Base-by-base conservation (phyloP, 768 basidiomycete species). In the Suillus discolor region DNA sequence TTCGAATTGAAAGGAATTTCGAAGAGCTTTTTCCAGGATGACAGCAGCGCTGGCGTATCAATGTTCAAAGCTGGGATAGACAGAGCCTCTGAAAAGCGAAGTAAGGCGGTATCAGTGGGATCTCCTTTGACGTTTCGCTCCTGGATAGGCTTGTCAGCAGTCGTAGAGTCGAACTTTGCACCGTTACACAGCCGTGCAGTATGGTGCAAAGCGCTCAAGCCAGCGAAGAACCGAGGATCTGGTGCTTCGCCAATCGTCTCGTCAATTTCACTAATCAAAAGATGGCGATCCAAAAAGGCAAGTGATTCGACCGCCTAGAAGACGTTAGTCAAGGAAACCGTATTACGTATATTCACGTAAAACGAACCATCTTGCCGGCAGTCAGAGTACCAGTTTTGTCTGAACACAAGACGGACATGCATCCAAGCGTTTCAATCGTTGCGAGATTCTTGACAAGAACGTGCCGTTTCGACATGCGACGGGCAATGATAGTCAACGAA, bases 381-480 rank as follows among this genome's bases (percentile, higher is more conserved):
- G 83, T 86, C 41, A 86, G 72, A 13, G 83, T 85, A n/a, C 84
- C 83, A 1, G 82, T 82, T 65, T 87, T 87, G 74, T 87, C 87
- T 6, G 83, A 83, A 70, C 84, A 84, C 25, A 87, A 64, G 42
- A 85, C 81, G 20, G 82, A 81, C 66, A 87, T 84, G 23, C 79
- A 77, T 0, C 85, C 85, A 3, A 87, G 78, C 0, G 84, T 84
- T 67, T 87, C 85, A 61, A 87, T 83, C 1, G 82, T 86, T 44
- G 82, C 81, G 65, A 87, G 75, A 57, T 80, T 82, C 69, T 85
- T 85, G 65, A 84, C 84, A 4, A 84, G 77, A 23, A 84, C 79
- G 16, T 80, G 80, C 44, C 82, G 75, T 57, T 76, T 76, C 6
- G 83, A 82, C 72, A 87, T 83, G 62, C 83, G 84, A 28, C 80